Evolutionary conservation across 345 rosid species (phyloP).

Genomic region (Brassica carinata): DNA sequence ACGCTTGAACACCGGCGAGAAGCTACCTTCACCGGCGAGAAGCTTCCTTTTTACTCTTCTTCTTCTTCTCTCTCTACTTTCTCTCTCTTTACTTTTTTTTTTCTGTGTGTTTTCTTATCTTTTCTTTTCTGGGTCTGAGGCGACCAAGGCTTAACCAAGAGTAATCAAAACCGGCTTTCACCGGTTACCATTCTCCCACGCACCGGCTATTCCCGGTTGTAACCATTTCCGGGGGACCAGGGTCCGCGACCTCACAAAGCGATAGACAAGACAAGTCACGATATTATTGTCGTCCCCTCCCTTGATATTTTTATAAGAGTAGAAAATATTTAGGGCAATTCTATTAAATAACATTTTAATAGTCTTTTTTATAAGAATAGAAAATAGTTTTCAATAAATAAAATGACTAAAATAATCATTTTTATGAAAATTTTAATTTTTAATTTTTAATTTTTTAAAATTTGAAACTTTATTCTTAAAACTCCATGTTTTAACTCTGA

Average conservation of each 20-base stretch:
- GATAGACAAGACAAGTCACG: slow-evolving; percentile 25
- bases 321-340: not conserved
- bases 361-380: too few species aligned
- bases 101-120: slow-evolving; percentile 22
- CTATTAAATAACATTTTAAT: too few species aligned
- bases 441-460: too few species aligned
- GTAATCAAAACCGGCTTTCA: slow-evolving; percentile 64
- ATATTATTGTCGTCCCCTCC: slow-evolving; percentile 23
- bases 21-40: slow-evolving; percentile 21
- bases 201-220: slow-evolving; percentile 46
- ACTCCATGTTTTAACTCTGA: too few species aligned
- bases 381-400: too few species aligned
- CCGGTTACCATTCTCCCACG: slow-evolving; percentile 42
- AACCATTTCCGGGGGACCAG: slow-evolving; percentile 47
- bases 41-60: not conserved
- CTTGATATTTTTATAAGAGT: too few species aligned
- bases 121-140: slow-evolving; percentile 41
- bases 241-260: slow-evolving; percentile 41
- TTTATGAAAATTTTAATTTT: too few species aligned
- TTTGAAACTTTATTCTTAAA: too few species aligned
- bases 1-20: slow-evolving; percentile 37
- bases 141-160: slow-evolving; percentile 57
- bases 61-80: slow-evolving; percentile 22
- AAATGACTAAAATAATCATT: too few species aligned
- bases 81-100: slow-evolving; percentile 28